Evolutionary conservation across 2,329 filamentous ascomycete genomes (phyloP).

Genomic region (Botryosphaeria dothidea): DNA sequence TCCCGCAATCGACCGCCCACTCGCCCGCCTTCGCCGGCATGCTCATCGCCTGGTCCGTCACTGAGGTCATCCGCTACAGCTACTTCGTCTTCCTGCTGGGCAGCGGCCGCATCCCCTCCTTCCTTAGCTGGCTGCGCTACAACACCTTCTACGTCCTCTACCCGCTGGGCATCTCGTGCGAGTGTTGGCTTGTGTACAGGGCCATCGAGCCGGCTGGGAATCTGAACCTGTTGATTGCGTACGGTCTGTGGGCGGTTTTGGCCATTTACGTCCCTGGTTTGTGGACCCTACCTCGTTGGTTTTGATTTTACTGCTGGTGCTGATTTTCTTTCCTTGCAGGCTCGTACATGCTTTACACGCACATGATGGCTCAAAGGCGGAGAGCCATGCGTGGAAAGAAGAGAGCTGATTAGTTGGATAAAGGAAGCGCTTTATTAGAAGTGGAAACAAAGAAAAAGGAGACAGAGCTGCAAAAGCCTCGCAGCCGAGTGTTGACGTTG

Average conservation of each 20-base stretch:
- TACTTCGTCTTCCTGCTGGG: constrained; percentile 80
- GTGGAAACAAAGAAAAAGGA: too few relatives aligned
- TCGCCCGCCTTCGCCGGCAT: constrained; percentile 70
- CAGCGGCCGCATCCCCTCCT: constrained; percentile 60
- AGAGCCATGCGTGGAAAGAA: constrained; percentile 72
- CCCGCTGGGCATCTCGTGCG: constrained; percentile 85
- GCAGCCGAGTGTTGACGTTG: too few relatives aligned
- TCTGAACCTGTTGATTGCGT: constrained; percentile 55
- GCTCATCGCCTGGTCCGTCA: constrained; percentile 81
- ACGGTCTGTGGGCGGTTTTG: constrained; percentile 65
- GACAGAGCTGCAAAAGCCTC: too few relatives aligned
- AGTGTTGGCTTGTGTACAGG: constrained; percentile 76
- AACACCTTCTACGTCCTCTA: constrained; percentile 94
- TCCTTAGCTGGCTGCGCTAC: constrained; percentile 79
- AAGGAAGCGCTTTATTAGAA: too few relatives aligned
- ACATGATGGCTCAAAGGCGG: constrained; percentile 90
- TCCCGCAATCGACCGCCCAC: constrained; percentile 62
- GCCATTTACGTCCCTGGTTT: constrained; percentile 78
- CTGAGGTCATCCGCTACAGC: constrained; percentile 89
- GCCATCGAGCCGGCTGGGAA: constrained; percentile 61
- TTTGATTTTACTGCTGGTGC: not conserved
- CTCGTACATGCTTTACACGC: constrained; percentile 82
- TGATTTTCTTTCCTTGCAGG: constrained; percentile 43
- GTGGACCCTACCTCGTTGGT: constrained; percentile 31
- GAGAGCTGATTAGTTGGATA: constrained; percentile 32